phyloP scores from a whole-genome alignment of 805 yeast species.

The Suhomyces canberraensis region DNA sequence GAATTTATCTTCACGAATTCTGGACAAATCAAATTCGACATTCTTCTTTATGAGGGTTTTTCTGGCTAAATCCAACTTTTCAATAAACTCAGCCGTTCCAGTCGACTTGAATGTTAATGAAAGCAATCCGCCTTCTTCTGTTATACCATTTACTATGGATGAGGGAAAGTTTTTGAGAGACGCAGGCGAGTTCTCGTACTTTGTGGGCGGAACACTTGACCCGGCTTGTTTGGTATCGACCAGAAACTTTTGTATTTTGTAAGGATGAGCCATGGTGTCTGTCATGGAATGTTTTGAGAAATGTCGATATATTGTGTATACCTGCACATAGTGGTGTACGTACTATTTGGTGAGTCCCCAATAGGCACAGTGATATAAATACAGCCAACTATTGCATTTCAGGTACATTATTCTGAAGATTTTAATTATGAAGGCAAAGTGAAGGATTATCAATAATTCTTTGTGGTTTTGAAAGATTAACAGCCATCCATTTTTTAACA shows the following conservation, averaged over 20 bases:
- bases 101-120: conserved; percentile 42
- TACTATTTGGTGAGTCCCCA: too few relatives aligned
- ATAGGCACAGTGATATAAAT: too few relatives aligned
- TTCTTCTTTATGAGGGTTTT: conserved; percentile 20
- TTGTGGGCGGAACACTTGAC: conserved; percentile 10
- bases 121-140: conserved; percentile 40
- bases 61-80: conserved; percentile 32
- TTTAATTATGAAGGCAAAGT: too few relatives aligned
- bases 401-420: too few relatives aligned
- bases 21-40: conserved; percentile 7
- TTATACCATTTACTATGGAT: conserved; percentile 38
- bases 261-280: conserved; percentile 2
- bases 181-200: conserved; percentile 17
- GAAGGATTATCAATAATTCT: too few relatives aligned
- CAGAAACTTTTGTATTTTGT: conserved; percentile 8
- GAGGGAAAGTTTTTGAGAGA: conserved; percentile 28
- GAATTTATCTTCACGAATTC: conserved; percentile 16
- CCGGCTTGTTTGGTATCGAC: conserved; percentile 2
- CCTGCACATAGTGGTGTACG: too few relatives aligned
- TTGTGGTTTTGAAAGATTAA: too few relatives aligned
- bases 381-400: too few relatives aligned
- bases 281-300: background rate
- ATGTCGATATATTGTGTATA: too few relatives aligned
- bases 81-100: conserved; percentile 33
- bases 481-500: too few relatives aligned